Evolutionary conservation across 2,329 filamentous ascomycete genomes (phyloP), one percentile per base, ranked within the genome.

Genomic region (Alternaria arbusti): DNA sequence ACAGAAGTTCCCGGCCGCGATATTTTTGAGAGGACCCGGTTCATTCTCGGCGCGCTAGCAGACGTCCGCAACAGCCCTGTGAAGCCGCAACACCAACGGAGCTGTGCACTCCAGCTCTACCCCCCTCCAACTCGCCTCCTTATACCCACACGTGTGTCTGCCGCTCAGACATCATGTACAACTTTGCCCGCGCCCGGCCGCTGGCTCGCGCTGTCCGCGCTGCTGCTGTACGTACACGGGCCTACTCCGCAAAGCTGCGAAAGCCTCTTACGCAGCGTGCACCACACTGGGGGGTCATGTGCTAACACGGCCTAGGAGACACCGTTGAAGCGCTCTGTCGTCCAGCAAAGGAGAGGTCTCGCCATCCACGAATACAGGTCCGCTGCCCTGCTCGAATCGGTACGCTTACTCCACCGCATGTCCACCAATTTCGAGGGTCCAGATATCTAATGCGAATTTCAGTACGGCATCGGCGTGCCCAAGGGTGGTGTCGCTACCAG

Each of bases 291-390:
- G 52, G 28, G 45, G 54, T 23, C 23, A 46, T 49, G 32, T 66
- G 68, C 74, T 80, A 59, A 81, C 67, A 55, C 50, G 59, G 25
- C 58, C 57, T 85, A 92, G 84, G 87, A 89, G 76, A 82, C 83
- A 56, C 83, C 86, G 63, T 74, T 86, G 70, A 84, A 83, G 76
- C 83, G 80, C 74, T 82, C 84, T 87, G 76, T 87, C 84, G 74
- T 88, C 78, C 91, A 96, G 84, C 94, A 97, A 85, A 89, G 87
- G 84, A 89, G 96, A 86, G 90, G 91, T 79, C 89, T 99, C 80
- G 96, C 93, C 80, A 97, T 99, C 79, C 96, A 99, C 87, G 96
- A 99, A 86, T 98, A 97, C 86, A 91, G 95, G 79, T 97, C 96
- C 76, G 93, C 94, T 76, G 92, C 94, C 82, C 90, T 99, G 74